Base-by-base conservation (phyloP, 2,329 filamentous ascomycete genomes). In the Zopfia rhizophila region DNA sequence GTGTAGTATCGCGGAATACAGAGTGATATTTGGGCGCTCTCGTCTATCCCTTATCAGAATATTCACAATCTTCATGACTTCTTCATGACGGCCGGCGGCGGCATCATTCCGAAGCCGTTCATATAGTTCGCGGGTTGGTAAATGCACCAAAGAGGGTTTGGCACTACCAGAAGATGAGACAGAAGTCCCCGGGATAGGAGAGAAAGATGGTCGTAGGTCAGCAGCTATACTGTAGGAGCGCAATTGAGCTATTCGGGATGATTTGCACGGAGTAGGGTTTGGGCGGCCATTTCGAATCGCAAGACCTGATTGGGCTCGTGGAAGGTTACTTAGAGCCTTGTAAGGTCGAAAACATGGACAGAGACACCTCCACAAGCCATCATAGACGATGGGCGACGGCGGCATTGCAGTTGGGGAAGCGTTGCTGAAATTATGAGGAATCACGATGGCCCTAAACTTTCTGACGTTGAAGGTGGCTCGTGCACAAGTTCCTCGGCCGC, bases 1-100 rank as follows among this genome's bases (percentile, higher is more conserved):
- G 48, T 86, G 78, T 58, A 96, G 85, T 38, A 96, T 73, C 11
- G 87, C 85, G 58, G 90, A 85, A 69, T 94, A 97, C 38, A 91
- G 73, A 40, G 80, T 74, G 3, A 77, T 60, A 57, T 82, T 83
- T 3, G 84, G 83, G 38, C 69, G 65, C 59, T 86, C 80, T 2
- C 74, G 68, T 12, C 84, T 77, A n/a, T 78, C 72, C 29, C 70
- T 71, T 10, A 91, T 69, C 21, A 92, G 73, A 47, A 84, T 80
- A 33, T 80, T 77, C 11, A 87, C 81, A 6, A 88, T 64, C 11
- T 53, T 57, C 53, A 66, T 55, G 6, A 68, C 66, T 1, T 66
- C 55, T 3, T 61, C 44, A 42, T 59, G 58, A 3, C 49, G 29
- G 7, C 66, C 67, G 6, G 52, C 53, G 3, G 59, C 59, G 16